These are phyloP conservation scores for Exophiala oligosperma DNA, from an alignment of 2,329 filamentous ascomycete genomes.

Conservation along the genomic window DNA sequence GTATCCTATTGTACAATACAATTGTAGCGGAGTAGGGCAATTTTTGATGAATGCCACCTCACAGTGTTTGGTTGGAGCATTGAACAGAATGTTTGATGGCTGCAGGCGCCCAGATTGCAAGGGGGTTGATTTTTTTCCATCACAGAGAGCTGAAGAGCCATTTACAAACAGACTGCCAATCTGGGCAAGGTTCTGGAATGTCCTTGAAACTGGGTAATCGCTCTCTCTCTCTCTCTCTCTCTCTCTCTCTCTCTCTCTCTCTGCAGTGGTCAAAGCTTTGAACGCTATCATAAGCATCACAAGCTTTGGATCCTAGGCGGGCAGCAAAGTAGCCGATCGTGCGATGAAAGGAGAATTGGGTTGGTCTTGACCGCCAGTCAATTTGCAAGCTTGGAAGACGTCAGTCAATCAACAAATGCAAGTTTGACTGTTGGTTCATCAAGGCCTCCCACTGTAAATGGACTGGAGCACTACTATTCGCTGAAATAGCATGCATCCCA, in stretches of 20 bases:
- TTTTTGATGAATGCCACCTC: not conserved
- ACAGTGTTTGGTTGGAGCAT: not conserved
- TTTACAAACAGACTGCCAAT: conserved; percentile 10
- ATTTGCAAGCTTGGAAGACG: not conserved
- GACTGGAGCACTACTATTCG: not conserved
- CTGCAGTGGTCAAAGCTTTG: not conserved
- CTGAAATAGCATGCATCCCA: not conserved
- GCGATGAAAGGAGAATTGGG: not conserved
- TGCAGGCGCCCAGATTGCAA: not conserved
- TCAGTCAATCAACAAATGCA: not conserved
- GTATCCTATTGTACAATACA: not conserved
- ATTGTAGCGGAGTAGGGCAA: not conserved
- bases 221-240: not conserved
- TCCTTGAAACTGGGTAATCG: not conserved
- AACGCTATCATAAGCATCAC: not conserved
- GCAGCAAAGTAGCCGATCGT: no score
- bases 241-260: not conserved
- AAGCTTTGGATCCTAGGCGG: no score
- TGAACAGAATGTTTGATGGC: not conserved
- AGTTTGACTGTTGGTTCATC: not conserved
- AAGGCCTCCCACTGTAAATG: not conserved
- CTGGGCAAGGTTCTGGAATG: conserved; percentile 19
- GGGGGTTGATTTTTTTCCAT: not conserved
- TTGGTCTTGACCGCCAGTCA: not conserved
- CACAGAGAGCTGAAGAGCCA: not conserved